phyloP scores from a whole-genome alignment of 2,329 filamentous ascomycete species.

The Hypoxylon sp. region DNA sequence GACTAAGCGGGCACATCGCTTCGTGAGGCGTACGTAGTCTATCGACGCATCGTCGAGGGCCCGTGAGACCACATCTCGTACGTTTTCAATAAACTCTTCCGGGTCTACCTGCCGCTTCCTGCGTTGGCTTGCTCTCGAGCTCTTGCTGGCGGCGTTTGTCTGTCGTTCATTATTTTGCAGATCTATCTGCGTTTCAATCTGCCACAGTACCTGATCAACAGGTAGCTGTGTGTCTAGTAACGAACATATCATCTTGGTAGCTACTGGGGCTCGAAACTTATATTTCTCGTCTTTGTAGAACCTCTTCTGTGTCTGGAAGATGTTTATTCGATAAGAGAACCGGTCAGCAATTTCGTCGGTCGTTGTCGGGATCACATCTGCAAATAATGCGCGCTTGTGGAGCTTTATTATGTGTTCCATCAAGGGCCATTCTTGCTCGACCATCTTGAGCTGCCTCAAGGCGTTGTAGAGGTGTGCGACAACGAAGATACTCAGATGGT shows the following conservation, averaged over 20 bases:
- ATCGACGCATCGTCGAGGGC: neutral
- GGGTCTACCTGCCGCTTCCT: neutral
- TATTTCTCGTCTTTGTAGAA: neutral
- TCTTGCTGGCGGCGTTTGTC: neutral
- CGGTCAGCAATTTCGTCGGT: neutral
- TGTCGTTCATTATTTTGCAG: neutral
- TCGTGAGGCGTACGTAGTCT: slow-evolving; percentile 5
- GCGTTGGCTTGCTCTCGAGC: neutral
- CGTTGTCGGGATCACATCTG: neutral
- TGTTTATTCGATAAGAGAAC: neutral
- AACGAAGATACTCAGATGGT: neutral
- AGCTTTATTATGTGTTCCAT: slow-evolving; percentile 15
- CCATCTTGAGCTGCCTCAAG: slow-evolving; percentile 10
- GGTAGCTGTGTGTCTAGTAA: neutral
- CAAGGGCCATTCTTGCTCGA: slow-evolving; percentile 4
- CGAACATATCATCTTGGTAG: neutral
- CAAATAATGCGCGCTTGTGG: slow-evolving; percentile 7
- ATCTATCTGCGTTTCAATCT: neutral
- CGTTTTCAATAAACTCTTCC: neutral
- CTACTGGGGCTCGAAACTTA: neutral
- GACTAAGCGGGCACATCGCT: neutral
- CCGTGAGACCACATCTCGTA: neutral
- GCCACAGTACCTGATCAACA: neutral
- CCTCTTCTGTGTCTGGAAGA: neutral
- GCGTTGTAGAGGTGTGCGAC: slow-evolving; percentile 16